These are phyloP conservation scores for Fraxinus latifolia DNA, from an alignment of 305 asterid genomes.

Conservation along the genomic window DNA sequence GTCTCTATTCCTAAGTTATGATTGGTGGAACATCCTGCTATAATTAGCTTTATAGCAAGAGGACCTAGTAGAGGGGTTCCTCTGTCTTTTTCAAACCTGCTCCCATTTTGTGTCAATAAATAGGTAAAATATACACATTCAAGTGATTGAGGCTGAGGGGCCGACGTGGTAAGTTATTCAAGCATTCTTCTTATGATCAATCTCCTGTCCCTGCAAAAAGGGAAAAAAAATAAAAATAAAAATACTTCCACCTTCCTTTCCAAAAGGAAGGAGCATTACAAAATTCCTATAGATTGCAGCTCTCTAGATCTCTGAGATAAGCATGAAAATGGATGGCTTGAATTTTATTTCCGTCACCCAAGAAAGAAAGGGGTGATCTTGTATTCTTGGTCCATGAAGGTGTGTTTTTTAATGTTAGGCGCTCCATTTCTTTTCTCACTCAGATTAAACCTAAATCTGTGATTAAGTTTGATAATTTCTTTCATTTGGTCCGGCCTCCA, in stretches of 20 bases:
- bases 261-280: not conserved
- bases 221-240: not conserved
- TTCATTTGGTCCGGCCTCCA: not conserved
- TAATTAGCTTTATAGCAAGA: not conserved
- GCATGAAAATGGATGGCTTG: not conserved
- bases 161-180: not conserved
- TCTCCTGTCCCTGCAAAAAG: not conserved
- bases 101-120: not conserved
- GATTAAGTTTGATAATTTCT: not conserved
- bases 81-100: not conserved
- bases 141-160: not conserved
- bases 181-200: not conserved
- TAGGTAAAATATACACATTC: not conserved
- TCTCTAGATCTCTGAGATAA: not conserved
- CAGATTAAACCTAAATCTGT: not conserved
- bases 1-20: not conserved
- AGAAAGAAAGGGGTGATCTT: not conserved
- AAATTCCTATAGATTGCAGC: not conserved
- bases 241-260: not conserved
- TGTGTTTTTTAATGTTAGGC: not conserved
- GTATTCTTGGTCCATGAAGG: not conserved
- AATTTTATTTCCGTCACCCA: not conserved
- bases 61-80: not conserved
- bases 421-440: not conserved
- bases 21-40: not conserved